Conservation (phyloP, 306 rosid genomes). For the Comarum palustre region DNA sequence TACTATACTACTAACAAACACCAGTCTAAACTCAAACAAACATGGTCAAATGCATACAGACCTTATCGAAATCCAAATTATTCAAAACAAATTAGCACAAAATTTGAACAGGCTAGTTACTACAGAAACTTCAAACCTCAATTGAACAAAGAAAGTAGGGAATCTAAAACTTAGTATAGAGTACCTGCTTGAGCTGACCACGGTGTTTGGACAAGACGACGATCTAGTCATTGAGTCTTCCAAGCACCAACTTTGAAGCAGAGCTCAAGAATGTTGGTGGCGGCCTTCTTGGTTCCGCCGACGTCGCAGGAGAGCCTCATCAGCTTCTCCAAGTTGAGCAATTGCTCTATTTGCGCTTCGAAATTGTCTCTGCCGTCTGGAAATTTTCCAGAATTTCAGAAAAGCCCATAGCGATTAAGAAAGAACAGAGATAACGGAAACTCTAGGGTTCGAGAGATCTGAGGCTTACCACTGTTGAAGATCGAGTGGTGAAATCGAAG, state of each 20-base stretch:
- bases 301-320: constrained; percentile 77
- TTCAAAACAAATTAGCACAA: too few relatives aligned
- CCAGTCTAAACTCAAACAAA: not conserved
- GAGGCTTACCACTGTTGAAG: constrained; percentile 2
- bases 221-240: constrained; percentile 86
- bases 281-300: constrained; percentile 76
- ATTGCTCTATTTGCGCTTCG: constrained; percentile 60
- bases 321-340: constrained; percentile 84
- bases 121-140: not conserved
- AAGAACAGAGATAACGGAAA: not conserved
- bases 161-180: not conserved
- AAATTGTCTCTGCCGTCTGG: constrained; percentile 59
- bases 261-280: constrained; percentile 68
- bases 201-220: constrained; percentile 81
- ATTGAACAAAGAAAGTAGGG: not conserved
- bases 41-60: not conserved
- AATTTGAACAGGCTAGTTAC: not conserved
- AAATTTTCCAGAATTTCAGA: constrained; percentile 11
- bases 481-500: not conserved
- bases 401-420: not conserved
- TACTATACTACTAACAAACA: not conserved
- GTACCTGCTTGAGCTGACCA: constrained; percentile 91
- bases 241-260: constrained; percentile 79
- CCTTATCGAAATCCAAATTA: not conserved
- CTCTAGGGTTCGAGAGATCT: not conserved